phyloP scores from a whole-genome alignment of 2,329 filamentous ascomycete genomes.

The Xylaria sp. region DNA sequence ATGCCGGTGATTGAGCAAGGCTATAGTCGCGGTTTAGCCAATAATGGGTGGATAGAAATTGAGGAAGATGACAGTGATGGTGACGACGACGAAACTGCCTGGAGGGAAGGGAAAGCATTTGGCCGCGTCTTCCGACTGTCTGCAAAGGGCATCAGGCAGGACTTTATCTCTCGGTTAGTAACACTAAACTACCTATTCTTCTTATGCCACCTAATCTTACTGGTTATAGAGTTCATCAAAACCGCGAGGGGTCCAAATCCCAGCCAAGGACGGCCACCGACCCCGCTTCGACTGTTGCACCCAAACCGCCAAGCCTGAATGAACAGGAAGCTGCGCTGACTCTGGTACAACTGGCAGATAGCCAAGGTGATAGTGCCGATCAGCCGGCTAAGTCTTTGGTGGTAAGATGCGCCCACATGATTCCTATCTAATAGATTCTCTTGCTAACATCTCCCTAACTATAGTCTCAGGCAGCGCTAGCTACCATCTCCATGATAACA shows the following conservation, averaged over 20 bases:
- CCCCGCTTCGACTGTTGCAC: conserved; percentile 48
- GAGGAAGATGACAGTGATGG: conserved; percentile 70
- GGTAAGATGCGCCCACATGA: conserved; percentile 60
- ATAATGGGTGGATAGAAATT: conserved; percentile 78
- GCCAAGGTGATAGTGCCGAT: conserved; percentile 61
- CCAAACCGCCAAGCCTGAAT: conserved; percentile 61
- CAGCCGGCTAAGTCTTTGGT: conserved; percentile 70
- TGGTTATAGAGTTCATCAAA: conserved; percentile 47
- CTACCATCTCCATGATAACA: conserved; percentile 62
- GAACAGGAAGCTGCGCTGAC: conserved; percentile 75
- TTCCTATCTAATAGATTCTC: neutral
- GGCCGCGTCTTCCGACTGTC: conserved; percentile 74
- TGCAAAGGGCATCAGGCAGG: conserved; percentile 72
- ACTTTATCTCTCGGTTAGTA: conserved; percentile 76
- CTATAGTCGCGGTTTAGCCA: conserved; percentile 72
- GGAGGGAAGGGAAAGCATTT: conserved; percentile 69
- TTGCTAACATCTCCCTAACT: conserved; percentile 26
- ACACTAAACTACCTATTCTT: neutral
- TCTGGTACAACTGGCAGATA: conserved; percentile 66
- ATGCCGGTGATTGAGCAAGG: conserved; percentile 63
- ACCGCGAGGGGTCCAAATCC: conserved; percentile 38
- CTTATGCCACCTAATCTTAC: conserved; percentile 35
- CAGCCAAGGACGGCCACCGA: conserved; percentile 18
- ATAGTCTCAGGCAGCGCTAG: conserved; percentile 59
- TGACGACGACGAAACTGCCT: conserved; percentile 66